Percentiles rank a stretch among this genome's conserved stretches.
These are phyloP conservation scores for Fusarium agapanthi DNA, from an alignment of 2,329 filamentous ascomycete genomes.

Conservation along the genomic window DNA sequence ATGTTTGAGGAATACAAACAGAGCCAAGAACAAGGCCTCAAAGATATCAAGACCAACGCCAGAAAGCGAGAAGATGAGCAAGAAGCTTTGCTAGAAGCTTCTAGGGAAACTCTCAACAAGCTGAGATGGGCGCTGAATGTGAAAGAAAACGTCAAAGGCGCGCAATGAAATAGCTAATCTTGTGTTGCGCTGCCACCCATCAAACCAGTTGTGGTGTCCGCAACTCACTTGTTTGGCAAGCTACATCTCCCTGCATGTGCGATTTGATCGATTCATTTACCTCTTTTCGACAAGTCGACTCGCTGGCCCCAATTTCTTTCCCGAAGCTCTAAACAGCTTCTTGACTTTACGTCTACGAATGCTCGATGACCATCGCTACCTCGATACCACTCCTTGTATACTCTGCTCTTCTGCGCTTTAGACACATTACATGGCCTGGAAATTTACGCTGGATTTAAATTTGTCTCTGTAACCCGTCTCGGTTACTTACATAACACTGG, in stretches of 20 bases:
- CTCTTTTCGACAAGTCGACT: neutral
- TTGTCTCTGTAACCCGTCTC: constrained; percentile 25
- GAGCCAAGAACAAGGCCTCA: constrained; percentile 69
- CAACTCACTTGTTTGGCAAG: neutral
- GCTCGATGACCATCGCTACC: constrained; percentile 28
- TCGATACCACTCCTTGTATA: constrained; percentile 41
- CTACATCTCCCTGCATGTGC: neutral
- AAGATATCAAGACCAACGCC: constrained; percentile 66
- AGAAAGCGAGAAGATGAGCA: constrained; percentile 68
- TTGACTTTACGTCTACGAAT: constrained; percentile 27
- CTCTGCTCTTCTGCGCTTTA: constrained; percentile 26
- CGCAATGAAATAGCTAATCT: constrained; percentile 51
- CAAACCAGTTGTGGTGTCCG: neutral
- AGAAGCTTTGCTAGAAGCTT: constrained; percentile 64
- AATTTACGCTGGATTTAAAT: constrained; percentile 37
- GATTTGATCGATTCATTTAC: neutral
- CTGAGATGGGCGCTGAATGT: constrained; percentile 78
- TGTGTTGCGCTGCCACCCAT: neutral
- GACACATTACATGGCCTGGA: constrained; percentile 39
- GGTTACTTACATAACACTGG: constrained; percentile 13
- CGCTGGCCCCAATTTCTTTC: constrained; percentile 6
- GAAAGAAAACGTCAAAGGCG: constrained; percentile 67
- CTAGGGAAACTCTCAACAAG: constrained; percentile 69
- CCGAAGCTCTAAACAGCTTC: constrained; percentile 11
- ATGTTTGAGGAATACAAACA: constrained; percentile 72